Conservation (phyloP, 208 protist genomes). For the Leishmania amazonensis region DNA sequence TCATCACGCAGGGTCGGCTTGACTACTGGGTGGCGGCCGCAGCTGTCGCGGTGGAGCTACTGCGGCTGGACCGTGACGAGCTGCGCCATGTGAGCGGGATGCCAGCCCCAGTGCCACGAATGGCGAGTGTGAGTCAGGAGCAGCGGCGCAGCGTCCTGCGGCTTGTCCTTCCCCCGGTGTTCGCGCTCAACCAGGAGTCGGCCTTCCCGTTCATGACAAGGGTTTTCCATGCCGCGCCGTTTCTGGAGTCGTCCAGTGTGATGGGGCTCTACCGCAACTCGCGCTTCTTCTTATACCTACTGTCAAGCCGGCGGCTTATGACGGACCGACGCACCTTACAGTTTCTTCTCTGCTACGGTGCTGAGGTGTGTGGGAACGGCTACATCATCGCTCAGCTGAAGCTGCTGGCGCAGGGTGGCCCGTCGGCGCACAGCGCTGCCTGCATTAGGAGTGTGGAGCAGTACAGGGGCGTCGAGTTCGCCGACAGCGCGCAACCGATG, state of each 20-base stretch:
- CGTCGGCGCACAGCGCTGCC: not conserved
- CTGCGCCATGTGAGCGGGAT: slow-evolving; percentile 9
- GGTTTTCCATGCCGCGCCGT: slow-evolving; percentile 25
- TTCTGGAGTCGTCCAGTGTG: slow-evolving; percentile 15
- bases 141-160: slow-evolving; percentile 22
- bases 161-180: slow-evolving; percentile 47
- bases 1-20: slow-evolving; percentile 29
- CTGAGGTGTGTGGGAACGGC: slow-evolving; percentile 49
- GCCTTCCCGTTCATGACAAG: slow-evolving; percentile 50
- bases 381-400: slow-evolving; percentile 49
- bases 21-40: slow-evolving; percentile 34
- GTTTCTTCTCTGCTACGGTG: slow-evolving; percentile 27
- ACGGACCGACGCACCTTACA: slow-evolving; percentile 16
- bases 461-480: slow-evolving; percentile 19
- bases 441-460: slow-evolving; percentile 9
- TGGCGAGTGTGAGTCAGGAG: slow-evolving; percentile 11
- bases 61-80: slow-evolving; percentile 29
- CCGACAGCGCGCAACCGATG: not conserved
- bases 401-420: slow-evolving; percentile 7
- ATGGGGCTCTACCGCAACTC: slow-evolving; percentile 59
- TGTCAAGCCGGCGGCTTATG: slow-evolving; percentile 14
- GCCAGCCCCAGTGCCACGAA: slow-evolving; percentile 6
- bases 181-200: slow-evolving; percentile 38
- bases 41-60: slow-evolving; percentile 24
- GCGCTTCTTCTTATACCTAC: slow-evolving; percentile 41